These are phyloP conservation scores for Vitis hybrid DNA, from an alignment of 177 flowering plant species.

Conservation along the genomic window DNA sequence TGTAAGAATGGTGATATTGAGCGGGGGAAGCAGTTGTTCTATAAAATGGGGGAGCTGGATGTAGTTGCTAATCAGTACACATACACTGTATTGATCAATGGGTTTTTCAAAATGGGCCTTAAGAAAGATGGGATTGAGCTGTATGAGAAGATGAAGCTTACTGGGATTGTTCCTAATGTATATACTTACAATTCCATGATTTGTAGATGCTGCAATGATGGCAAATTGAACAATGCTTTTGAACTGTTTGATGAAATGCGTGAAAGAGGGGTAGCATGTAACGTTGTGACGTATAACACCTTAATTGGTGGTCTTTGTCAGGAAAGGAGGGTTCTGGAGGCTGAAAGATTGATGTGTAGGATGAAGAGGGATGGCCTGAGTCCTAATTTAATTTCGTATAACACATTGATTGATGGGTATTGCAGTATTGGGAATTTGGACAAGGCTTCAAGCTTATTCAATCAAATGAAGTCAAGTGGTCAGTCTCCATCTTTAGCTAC, in stretches of 20 bases:
- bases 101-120: conserved; percentile 55
- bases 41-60: conserved; percentile 48
- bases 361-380: conserved; percentile 44
- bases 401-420: conserved; percentile 61
- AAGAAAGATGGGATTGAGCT: conserved; percentile 65
- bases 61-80: conserved; percentile 66
- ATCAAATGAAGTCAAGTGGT: conserved; percentile 49
- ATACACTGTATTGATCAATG: conserved; percentile 66
- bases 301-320: conserved; percentile 58
- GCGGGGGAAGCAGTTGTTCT: conserved; percentile 49
- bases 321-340: conserved; percentile 37
- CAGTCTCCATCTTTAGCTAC: conserved; percentile 56
- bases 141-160: conserved; percentile 58
- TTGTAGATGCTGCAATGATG: conserved; percentile 40
- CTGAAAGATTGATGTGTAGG: conserved; percentile 41
- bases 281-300: conserved; percentile 66
- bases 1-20: conserved; percentile 54
- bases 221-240: conserved; percentile 41
- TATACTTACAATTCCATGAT: conserved; percentile 64
- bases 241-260: conserved; percentile 72
- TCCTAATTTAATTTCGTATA: conserved; percentile 59
- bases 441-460: conserved; percentile 42
- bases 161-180: conserved; percentile 52
- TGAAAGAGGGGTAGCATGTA: conserved; percentile 49
- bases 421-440: conserved; percentile 47